Conservation (phyloP, 2,329 filamentous ascomycete species). For the Penicillium sp. region DNA sequence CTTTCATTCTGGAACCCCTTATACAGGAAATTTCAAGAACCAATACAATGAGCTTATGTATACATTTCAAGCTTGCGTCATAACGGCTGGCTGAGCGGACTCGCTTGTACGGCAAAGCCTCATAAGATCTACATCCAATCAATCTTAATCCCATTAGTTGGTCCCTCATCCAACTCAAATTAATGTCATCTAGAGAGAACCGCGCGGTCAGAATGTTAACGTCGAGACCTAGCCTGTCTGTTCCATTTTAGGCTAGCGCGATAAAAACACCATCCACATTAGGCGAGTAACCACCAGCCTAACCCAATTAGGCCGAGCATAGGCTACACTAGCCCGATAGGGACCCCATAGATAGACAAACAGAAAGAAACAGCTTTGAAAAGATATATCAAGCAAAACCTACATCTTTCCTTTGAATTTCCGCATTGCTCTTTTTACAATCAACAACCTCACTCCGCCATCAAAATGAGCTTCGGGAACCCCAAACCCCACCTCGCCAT, state of each 20-base stretch:
- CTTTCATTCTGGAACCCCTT: background rate
- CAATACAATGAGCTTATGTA: too few relatives aligned
- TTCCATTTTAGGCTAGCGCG: background rate
- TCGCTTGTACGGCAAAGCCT: too few relatives aligned
- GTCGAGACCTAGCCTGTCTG: background rate
- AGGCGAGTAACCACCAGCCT: background rate
- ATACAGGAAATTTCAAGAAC: too few relatives aligned
- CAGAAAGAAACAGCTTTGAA: background rate
- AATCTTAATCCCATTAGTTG: accelerated
- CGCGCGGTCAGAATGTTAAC: too few relatives aligned
- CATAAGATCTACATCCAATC: too few relatives aligned
- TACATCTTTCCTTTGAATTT: background rate
- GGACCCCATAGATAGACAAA: background rate
- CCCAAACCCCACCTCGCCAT: constrained; percentile 60
- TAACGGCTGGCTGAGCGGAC: too few relatives aligned
- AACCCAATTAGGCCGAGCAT: background rate
- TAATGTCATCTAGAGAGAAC: too few relatives aligned
- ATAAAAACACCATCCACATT: background rate
- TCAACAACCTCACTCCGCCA: background rate
- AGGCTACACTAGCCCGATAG: background rate
- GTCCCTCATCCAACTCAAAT: too few relatives aligned
- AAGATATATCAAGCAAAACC: background rate
- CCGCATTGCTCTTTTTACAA: background rate
- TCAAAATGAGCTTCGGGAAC: constrained; percentile 12
- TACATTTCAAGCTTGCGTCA: too few relatives aligned